phyloP scores from a whole-genome alignment of 2,329 filamentous ascomycete species.

The Ascochyta clinopodiicola region DNA sequence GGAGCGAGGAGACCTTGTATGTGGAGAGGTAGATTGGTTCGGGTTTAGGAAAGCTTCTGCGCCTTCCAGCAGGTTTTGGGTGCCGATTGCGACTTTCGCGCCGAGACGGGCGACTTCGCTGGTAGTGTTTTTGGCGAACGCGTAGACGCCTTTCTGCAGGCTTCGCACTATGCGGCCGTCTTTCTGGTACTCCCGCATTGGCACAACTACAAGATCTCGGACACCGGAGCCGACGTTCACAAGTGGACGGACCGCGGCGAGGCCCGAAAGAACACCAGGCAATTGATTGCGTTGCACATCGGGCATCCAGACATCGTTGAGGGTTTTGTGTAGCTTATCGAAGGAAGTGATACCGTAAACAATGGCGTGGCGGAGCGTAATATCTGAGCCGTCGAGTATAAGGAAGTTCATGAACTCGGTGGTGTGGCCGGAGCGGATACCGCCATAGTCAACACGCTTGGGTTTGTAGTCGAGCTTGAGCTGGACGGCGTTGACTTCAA shows the following conservation, averaged over 20 bases:
- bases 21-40: conserved; percentile 37
- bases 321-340: conserved; percentile 83
- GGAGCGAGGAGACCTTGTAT: conserved; percentile 29
- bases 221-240: conserved; percentile 92
- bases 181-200: conserved; percentile 90
- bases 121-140: conserved; percentile 92
- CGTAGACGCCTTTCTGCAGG: conserved; percentile 85
- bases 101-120: conserved; percentile 94
- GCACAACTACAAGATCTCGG: conserved; percentile 84
- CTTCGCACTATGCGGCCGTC: conserved; percentile 91
- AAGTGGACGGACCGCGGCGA: conserved; percentile 87
- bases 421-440: conserved; percentile 88
- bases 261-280: conserved; percentile 82
- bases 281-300: conserved; percentile 91
- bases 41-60: conserved; percentile 78
- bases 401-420: conserved; percentile 99
- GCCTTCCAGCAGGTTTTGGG: conserved; percentile 88
- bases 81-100: conserved; percentile 92
- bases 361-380: conserved; percentile 86
- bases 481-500: conserved; percentile 82
- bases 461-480: conserved; percentile 96
- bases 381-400: conserved; percentile 84
- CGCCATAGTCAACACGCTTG: conserved; percentile 95
- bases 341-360: conserved; percentile 92
- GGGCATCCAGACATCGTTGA: conserved; percentile 97